A percentile compares a stretch with the other conserved stretches of the same genome.
Conservation (phyloP, 441 rosid genomes). For the Aquilaria agallochum region DNA sequence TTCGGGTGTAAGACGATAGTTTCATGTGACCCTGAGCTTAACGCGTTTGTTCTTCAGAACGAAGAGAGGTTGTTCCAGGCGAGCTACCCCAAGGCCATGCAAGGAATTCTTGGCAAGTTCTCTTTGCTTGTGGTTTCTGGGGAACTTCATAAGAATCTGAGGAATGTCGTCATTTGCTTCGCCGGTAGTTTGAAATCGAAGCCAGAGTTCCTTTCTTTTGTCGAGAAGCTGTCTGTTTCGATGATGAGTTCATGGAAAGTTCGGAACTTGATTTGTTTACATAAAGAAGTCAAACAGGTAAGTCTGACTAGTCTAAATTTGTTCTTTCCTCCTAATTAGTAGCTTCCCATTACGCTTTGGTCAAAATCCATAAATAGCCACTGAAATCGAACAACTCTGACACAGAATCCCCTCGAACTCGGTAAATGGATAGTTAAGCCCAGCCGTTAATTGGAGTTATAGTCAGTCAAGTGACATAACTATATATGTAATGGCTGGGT, state of each 20-base stretch:
- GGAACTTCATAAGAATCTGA: slow-evolving; percentile 64
- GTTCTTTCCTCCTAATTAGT: neutral
- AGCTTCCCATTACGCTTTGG: too few species aligned
- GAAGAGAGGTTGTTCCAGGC: slow-evolving; percentile 68
- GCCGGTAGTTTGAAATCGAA: slow-evolving; percentile 38
- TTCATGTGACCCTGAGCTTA: slow-evolving; percentile 82
- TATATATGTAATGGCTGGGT: too few species aligned
- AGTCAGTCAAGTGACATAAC: too few species aligned
- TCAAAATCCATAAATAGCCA: neutral
- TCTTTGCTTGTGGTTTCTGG: slow-evolving; percentile 54
- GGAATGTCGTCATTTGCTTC: slow-evolving; percentile 53
- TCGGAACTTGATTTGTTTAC: slow-evolving; percentile 39
- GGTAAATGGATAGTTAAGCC: too few species aligned
- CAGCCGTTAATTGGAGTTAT: too few species aligned
- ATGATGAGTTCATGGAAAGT: slow-evolving; percentile 65
- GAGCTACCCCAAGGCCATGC: slow-evolving; percentile 73
- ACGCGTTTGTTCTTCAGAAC: slow-evolving; percentile 73
- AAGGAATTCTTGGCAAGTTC: slow-evolving; percentile 65
- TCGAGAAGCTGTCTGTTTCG: slow-evolving; percentile 47
- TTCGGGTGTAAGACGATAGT: slow-evolving; percentile 81
- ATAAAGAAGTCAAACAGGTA: slow-evolving; percentile 58
- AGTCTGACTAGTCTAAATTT: neutral
- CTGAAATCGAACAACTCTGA: neutral
- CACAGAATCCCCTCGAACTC: neutral
- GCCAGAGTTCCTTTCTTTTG: slow-evolving; percentile 34